A percentile compares a stretch with the other conserved stretches of the same genome.
phyloP scores from a whole-genome alignment of 768 basidiomycete species.

The Fistulinella prunicolor region DNA sequence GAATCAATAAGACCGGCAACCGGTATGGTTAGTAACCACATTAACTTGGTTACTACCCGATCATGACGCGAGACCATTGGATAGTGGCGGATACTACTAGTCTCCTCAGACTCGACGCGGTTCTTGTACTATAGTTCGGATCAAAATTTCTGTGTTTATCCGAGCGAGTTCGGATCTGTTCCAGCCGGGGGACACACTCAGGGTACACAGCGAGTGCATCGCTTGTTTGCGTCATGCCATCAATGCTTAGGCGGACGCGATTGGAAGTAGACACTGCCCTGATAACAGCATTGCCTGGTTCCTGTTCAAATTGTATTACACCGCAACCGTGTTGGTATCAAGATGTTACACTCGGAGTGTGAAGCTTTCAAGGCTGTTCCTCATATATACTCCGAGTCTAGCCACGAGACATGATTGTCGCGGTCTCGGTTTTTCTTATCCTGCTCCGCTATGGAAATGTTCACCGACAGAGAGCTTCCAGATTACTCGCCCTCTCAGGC shows the following conservation, averaged over 20 bases:
- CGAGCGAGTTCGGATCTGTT: not conserved
- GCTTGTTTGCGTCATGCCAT: constrained; percentile 2
- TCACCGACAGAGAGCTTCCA: constrained; percentile 35
- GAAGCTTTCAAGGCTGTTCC: constrained; percentile 8
- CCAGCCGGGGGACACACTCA: not conserved
- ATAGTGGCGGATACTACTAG: too few relatives aligned
- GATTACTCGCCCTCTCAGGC: constrained; percentile 56
- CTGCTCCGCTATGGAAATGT: constrained; percentile 13
- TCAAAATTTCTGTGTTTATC: constrained; percentile 8
- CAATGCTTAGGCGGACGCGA: too few relatives aligned
- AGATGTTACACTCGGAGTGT: constrained; percentile 3
- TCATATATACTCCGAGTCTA: constrained; percentile 19
- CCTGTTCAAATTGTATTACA: constrained; percentile 9
- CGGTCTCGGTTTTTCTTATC: constrained; percentile 1
- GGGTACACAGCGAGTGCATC: constrained; percentile 7
- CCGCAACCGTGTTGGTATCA: constrained; percentile 6
- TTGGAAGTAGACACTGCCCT: constrained; percentile 4
- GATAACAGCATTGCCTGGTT: constrained; percentile 15
- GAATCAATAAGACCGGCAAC: too few relatives aligned
- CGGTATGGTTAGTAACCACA: too few relatives aligned
- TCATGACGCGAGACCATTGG: too few relatives aligned
- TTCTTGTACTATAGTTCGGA: too few relatives aligned
- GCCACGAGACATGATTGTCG: constrained; percentile 1
- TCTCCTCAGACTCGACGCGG: too few relatives aligned
- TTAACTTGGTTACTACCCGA: too few relatives aligned